Evolutionary conservation across 1,284 basidiomycete genomes (phyloP).

Genomic region (Cryptococcus sp.): DNA sequence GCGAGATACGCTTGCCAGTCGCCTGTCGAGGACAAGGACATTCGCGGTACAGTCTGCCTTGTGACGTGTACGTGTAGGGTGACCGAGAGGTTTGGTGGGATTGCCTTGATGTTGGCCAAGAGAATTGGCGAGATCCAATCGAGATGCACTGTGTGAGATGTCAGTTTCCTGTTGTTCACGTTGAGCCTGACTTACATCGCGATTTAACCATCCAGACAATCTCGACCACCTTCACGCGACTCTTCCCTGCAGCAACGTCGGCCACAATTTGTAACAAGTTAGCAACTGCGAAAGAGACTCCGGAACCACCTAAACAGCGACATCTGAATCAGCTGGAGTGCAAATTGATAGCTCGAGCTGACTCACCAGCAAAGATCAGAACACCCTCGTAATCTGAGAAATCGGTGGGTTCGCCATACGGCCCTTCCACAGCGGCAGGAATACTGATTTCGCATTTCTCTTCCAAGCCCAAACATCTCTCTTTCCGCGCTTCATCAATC

Average conservation of each 20-base stretch:
- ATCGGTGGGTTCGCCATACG: constrained; percentile 36
- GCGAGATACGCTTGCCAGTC: constrained; percentile 18
- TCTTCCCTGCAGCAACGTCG: constrained; percentile 29
- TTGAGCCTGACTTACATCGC: constrained; percentile 18
- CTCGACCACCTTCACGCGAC: constrained; percentile 29
- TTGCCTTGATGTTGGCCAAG: constrained; percentile 11
- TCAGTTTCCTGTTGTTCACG: background rate
- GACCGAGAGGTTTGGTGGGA: constrained; percentile 24
- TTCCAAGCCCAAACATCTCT: constrained; percentile 18
- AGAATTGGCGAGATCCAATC: constrained; percentile 37
- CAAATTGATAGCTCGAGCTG: background rate
- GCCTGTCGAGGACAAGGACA: constrained; percentile 8
- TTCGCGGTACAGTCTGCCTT: constrained; percentile 19
- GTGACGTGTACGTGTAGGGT: constrained; percentile 33
- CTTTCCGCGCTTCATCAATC: constrained; percentile 18
- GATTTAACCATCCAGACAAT: constrained; percentile 47
- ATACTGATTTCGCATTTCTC: constrained; percentile 26
- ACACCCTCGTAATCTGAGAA: constrained; percentile 35
- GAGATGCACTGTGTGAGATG: constrained; percentile 24
- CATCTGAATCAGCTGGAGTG: background rate
- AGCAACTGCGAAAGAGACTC: constrained; percentile 42
- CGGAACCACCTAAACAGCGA: constrained; percentile 38
- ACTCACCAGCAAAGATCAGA: constrained; percentile 45
- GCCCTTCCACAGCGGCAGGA: constrained; percentile 44
- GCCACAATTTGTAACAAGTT: constrained; percentile 36